These are phyloP conservation scores for Rhizoctonia solani DNA, from an alignment of 1,284 basidiomycete genomes.

Conservation along the genomic window DNA sequence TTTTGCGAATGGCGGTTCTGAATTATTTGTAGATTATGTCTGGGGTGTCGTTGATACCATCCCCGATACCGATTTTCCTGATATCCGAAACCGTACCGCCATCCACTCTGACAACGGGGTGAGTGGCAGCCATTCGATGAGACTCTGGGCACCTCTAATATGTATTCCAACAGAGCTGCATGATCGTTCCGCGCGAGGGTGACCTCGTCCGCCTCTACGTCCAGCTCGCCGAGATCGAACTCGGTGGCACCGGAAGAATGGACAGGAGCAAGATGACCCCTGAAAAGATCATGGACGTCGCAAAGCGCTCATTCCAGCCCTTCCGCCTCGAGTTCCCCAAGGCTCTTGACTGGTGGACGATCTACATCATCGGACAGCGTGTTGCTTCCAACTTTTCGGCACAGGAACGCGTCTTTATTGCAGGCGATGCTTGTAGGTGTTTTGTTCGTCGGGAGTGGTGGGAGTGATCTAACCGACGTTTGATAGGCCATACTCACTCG, in stretches of 20 bases:
- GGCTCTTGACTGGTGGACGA: conserved; percentile 77
- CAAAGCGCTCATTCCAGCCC: conserved; percentile 67
- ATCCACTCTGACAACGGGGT: conserved; percentile 64
- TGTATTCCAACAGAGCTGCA: conserved; percentile 46
- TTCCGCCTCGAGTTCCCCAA: conserved; percentile 64
- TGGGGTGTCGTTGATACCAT: conserved; percentile 80
- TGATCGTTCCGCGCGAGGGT: conserved; percentile 71
- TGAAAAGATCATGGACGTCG: conserved; percentile 64
- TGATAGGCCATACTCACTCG: conserved; percentile 71
- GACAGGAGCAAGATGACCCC: conserved; percentile 65
- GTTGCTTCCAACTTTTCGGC: conserved; percentile 70
- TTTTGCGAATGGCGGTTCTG: not conserved
- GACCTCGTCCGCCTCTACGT: conserved; percentile 63
- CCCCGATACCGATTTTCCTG: conserved; percentile 77
- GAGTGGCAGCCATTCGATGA: not conserved
- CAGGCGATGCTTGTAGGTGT: conserved; percentile 66
- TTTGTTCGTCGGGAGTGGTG: not conserved
- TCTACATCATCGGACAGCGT: conserved; percentile 78
- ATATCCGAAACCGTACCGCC: conserved; percentile 71
- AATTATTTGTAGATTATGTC: conserved; percentile 56
- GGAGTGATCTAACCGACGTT: not conserved
- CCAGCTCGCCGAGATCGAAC: conserved; percentile 62
- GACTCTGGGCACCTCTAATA: not conserved
- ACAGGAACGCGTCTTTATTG: conserved; percentile 76
- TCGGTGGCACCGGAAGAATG: conserved; percentile 60